Evolutionary conservation across 257 asterid species (phyloP).

Genomic region (Solanum piurae): DNA sequence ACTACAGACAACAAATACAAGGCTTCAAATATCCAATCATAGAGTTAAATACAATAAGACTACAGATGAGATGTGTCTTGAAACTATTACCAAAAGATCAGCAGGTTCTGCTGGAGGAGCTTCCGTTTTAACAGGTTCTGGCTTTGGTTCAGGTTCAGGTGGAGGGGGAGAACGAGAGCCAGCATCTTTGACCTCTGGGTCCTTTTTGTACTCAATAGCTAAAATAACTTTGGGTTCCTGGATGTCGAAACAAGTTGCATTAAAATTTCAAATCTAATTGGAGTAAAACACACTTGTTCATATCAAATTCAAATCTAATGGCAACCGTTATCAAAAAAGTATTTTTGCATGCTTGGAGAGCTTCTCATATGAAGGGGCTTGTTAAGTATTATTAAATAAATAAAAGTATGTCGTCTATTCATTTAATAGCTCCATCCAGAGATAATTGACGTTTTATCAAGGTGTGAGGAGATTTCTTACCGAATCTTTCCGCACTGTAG

Average conservation of each 20-base stretch:
- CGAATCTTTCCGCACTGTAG: conserved; percentile 64
- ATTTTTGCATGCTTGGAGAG: neutral
- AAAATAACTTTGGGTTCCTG: conserved; percentile 33
- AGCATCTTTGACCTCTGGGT: conserved; percentile 55
- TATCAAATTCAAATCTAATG: neutral
- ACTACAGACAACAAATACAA: conserved; percentile 26
- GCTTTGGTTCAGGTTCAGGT: conserved; percentile 31
- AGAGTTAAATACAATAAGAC: neutral
- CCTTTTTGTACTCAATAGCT: conserved; percentile 73
- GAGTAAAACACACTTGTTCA: neutral
- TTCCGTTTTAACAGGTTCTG: conserved; percentile 52
- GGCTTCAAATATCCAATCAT: neutral
- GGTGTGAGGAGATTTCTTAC: conserved; percentile 23
- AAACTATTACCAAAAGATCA: conserved; percentile 60
- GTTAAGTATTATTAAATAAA: neutral
- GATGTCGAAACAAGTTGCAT: neutral
- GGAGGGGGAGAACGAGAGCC: conserved; percentile 40
- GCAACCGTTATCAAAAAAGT: neutral
- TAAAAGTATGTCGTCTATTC: neutral
- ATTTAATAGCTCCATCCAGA: neutral
- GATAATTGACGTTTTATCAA: neutral
- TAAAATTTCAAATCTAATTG: neutral
- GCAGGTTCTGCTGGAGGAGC: conserved; percentile 44
- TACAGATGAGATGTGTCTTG: neutral
- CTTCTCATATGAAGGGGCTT: neutral